phyloP scores from a whole-genome alignment of 2,329 filamentous ascomycete genomes.

The Macroventuria anomochaeta region DNA sequence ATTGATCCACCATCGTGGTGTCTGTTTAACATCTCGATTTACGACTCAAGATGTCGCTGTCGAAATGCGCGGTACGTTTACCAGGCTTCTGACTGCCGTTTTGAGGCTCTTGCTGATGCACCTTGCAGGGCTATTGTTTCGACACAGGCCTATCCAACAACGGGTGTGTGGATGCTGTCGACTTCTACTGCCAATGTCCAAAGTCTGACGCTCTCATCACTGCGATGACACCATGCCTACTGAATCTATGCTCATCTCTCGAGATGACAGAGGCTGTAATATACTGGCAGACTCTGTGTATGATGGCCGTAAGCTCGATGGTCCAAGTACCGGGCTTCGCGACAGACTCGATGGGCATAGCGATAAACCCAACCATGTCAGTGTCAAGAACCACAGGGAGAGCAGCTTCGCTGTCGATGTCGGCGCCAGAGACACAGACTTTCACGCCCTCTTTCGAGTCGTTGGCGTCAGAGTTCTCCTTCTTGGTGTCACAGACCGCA shows the following conservation, averaged over 20 bases:
- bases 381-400: background rate
- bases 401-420: background rate
- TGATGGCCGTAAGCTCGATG: background rate
- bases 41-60: no score
- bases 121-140: background rate
- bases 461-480: background rate
- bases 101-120: background rate
- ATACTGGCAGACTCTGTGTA: background rate
- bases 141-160: background rate
- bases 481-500: background rate
- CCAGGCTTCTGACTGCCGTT: no score
- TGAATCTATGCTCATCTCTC: background rate
- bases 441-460: background rate
- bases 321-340: background rate
- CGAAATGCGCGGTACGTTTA: no score
- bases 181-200: background rate
- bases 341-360: background rate
- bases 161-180: background rate
- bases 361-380: background rate
- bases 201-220: background rate
- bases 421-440: background rate
- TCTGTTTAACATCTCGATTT: no score
- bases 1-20: no score
- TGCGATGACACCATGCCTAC: background rate
- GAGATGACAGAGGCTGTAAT: background rate